A percentile compares a stretch with the other conserved stretches of the same genome.
phyloP scores from a whole-genome alignment of 805 yeast genomes.

The Metschnikowia cubensis region DNA sequence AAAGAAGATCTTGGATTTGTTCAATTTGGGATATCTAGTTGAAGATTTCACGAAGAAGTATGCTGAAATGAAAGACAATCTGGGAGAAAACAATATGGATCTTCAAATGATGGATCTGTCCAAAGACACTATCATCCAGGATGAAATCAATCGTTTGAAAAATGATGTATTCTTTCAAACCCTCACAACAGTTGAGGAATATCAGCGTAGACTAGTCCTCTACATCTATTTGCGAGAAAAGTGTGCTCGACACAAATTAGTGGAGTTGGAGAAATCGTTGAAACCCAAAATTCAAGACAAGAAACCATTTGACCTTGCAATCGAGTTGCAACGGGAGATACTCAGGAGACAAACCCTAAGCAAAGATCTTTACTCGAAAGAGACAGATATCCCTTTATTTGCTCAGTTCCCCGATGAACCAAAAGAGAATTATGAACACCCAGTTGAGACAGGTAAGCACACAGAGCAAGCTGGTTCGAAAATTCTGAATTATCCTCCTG shows the following conservation, averaged over 20 bases:
- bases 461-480: conserved; percentile 11
- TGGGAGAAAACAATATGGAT: conserved; percentile 6
- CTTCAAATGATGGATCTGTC: conserved; percentile 20
- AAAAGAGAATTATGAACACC: conserved; percentile 15
- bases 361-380: conserved; percentile 17
- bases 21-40: conserved; percentile 31
- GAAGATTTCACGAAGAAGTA: conserved; percentile 23
- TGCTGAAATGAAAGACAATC: conserved; percentile 9
- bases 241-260: conserved; percentile 7
- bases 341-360: conserved; percentile 20
- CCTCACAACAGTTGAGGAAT: conserved; percentile 30
- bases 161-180: conserved; percentile 38
- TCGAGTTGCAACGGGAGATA: conserved; percentile 27
- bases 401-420: conserved; percentile 15
- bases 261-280: not conserved
- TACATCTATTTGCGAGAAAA: conserved; percentile 15
- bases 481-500: conserved; percentile 25
- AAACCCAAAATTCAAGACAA: not conserved
- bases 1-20: conserved; percentile 23
- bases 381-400: conserved; percentile 21
- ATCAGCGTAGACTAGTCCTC: conserved; percentile 13
- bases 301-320: conserved; percentile 20
- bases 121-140: conserved; percentile 36
- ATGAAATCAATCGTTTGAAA: conserved; percentile 36
- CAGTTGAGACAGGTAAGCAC: not conserved